A percentile compares a stretch with the other conserved stretches of the same genome.
phyloP scores from a whole-genome alignment of 768 basidiomycete genomes.

The Tulasnella calospora region DNA sequence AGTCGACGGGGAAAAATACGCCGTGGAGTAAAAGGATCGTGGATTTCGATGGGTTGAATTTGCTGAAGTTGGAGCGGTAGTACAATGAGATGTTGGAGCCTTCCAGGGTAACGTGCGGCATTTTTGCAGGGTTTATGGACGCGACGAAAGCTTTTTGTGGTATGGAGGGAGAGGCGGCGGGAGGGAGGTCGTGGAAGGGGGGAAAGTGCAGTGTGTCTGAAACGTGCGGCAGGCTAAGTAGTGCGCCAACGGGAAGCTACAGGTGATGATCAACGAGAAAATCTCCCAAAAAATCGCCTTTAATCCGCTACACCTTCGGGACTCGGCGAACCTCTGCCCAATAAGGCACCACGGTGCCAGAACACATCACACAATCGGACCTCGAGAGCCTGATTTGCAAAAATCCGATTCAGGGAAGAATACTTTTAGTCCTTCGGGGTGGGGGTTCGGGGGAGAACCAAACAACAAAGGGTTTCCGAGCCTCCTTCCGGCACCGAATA shows the following conservation, averaged over 20 bases:
- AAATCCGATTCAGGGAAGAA: not conserved
- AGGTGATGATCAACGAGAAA: slow-evolving; percentile 5
- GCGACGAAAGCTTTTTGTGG: not conserved
- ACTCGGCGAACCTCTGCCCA: not conserved
- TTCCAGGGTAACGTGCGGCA: slow-evolving; percentile 5
- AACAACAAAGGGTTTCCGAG: not conserved
- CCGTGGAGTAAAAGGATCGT: slow-evolving; percentile 67
- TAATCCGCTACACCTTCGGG: not conserved
- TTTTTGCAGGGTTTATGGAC: not conserved
- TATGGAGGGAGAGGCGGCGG: not conserved
- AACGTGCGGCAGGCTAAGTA: not conserved
- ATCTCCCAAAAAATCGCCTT: not conserved
- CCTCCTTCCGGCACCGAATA: not conserved
- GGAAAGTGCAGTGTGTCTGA: not conserved
- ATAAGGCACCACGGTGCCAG: not conserved
- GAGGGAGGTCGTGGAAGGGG: slow-evolving; percentile 1
- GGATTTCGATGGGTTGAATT: slow-evolving; percentile 61
- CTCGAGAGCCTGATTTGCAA: not conserved
- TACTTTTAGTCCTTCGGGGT: not conserved
- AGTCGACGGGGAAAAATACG: slow-evolving; percentile 60
- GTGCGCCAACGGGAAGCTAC: not conserved
- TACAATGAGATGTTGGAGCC: not conserved
- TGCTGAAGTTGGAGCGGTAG: slow-evolving; percentile 48
- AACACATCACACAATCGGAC: not conserved
- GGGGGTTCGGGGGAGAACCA: not conserved